A percentile compares a stretch with the other conserved stretches of the same genome.
These are phyloP conservation scores for Chenopodium formosanum DNA, from an alignment of 148 eudicot genomes.

Conservation along the genomic window DNA sequence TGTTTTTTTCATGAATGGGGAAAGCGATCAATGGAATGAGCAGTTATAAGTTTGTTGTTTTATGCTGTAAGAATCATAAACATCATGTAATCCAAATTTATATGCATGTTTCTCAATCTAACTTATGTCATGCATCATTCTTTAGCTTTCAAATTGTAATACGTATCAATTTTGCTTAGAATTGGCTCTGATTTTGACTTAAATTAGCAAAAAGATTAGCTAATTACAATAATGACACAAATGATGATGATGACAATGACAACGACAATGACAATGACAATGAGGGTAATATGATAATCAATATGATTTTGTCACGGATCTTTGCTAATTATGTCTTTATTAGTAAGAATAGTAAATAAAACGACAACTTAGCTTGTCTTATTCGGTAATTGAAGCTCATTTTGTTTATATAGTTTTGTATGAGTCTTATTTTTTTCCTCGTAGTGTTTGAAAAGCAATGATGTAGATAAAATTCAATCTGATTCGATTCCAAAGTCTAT, in stretches of 20 bases:
- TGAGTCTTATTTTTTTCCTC: background rate
- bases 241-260: background rate
- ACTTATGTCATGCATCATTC: background rate
- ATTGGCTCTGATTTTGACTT: slow-evolving; percentile 1
- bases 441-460: too few species aligned
- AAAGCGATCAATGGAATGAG: slow-evolving; percentile 4
- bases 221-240: slow-evolving; percentile 6
- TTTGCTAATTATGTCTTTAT: background rate
- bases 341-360: slow-evolving; percentile 3
- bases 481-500: too few species aligned
- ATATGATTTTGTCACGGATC: background rate
- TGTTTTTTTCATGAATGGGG: slow-evolving; percentile 10
- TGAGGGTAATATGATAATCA: background rate
- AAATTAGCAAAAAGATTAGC: background rate
- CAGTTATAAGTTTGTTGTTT: background rate
- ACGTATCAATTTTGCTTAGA: background rate
- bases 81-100: background rate
- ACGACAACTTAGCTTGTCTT: slow-evolving; percentile 16
- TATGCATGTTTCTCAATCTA: background rate
- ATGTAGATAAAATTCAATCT: too few species aligned
- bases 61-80: background rate
- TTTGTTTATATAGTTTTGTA: background rate
- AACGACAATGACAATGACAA: background rate
- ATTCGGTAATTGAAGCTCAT: background rate
- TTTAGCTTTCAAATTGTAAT: background rate